phyloP scores from a whole-genome alignment of 768 basidiomycete species.

The Hydnum rufescens region DNA sequence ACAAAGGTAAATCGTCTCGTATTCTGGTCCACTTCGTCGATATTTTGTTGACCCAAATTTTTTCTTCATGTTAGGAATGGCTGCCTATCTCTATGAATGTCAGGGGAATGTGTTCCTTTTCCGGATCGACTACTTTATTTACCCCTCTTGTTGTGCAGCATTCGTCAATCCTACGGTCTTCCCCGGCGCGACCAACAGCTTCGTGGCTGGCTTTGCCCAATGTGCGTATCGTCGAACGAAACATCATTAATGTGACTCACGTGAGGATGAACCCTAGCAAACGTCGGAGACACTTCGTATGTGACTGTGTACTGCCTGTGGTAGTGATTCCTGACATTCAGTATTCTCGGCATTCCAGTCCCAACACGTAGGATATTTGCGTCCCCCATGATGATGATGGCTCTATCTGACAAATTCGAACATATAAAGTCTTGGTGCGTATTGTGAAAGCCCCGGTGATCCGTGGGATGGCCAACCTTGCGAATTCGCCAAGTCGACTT shows the following conservation, averaged over 20 bases:
- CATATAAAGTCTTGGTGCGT: slow-evolving; percentile 36
- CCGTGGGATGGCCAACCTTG: slow-evolving; percentile 45
- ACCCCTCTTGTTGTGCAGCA: slow-evolving; percentile 25
- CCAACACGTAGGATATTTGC: slow-evolving; percentile 40
- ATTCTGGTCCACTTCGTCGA: too few species aligned
- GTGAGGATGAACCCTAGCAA: slow-evolving; percentile 18
- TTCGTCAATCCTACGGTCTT: slow-evolving; percentile 39
- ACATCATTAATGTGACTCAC: neutral
- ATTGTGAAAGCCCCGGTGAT: slow-evolving; percentile 59
- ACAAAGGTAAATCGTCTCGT: slow-evolving; percentile 31
- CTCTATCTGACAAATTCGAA: slow-evolving; percentile 3
- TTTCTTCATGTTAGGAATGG: slow-evolving; percentile 29
- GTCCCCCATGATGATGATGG: neutral
- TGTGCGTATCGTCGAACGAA: slow-evolving; percentile 9
- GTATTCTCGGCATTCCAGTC: slow-evolving; percentile 24
- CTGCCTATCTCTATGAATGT: slow-evolving; percentile 62
- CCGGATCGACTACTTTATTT: neutral
- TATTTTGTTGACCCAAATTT: neutral
- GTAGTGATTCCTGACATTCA: neutral
- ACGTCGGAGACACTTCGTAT: slow-evolving; percentile 9
- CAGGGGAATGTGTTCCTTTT: slow-evolving; percentile 9
- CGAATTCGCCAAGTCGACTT: slow-evolving; percentile 53
- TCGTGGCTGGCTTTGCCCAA: slow-evolving; percentile 60
- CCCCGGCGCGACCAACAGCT: slow-evolving; percentile 37
- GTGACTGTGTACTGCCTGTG: neutral